These are phyloP conservation scores for Chamaecyparis obtusa DNA, from an alignment of 75 land plant genomes.

Conservation along the genomic window DNA sequence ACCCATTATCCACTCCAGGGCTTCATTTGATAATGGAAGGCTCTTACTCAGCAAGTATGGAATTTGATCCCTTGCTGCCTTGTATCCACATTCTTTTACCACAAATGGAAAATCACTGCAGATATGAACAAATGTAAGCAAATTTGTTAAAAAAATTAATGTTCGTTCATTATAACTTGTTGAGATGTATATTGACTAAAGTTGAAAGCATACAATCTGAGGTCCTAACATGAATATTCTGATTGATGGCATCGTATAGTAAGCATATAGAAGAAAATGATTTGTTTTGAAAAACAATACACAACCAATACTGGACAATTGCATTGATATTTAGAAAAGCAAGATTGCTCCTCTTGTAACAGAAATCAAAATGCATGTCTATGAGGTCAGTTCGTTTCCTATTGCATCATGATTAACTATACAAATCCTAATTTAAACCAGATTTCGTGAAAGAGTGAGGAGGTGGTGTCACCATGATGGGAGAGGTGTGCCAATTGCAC, in stretches of 20 bases:
- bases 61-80: conserved; percentile 54
- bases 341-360: not conserved
- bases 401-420: too few species aligned
- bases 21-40: conserved; percentile 42
- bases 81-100: conserved; percentile 75
- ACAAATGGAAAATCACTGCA: conserved; percentile 93
- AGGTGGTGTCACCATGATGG: too few species aligned
- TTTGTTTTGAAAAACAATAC: too few species aligned
- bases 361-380: too few species aligned
- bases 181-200: not conserved
- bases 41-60: conserved; percentile 19
- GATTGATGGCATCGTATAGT: too few species aligned
- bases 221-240: too few species aligned
- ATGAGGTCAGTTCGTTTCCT: too few species aligned
- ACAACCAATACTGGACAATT: too few species aligned
- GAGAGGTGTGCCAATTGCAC: too few species aligned
- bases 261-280: too few species aligned
- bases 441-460: too few species aligned
- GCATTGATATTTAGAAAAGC: not conserved
- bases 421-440: too few species aligned
- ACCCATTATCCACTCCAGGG: conserved; percentile 71
- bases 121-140: not conserved
- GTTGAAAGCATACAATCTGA: not conserved
- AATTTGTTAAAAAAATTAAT: not conserved
- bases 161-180: not conserved